phyloP scores from a whole-genome alignment of 2,329 filamentous ascomycete species.

The Botrytis galanthina region DNA sequence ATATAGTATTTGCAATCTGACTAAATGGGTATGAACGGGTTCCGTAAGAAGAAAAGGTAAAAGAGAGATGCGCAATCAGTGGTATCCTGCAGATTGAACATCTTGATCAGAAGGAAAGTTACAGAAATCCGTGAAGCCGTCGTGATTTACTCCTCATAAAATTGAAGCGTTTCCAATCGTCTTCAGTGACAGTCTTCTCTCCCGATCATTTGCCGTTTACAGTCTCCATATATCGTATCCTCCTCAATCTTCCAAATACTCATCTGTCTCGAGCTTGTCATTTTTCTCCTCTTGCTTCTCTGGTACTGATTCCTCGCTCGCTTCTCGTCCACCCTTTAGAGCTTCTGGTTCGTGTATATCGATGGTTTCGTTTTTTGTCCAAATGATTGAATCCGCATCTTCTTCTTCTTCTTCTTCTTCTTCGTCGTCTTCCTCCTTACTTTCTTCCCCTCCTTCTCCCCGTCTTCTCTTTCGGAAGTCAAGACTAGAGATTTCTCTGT shows the following conservation, averaged over 20 bases:
- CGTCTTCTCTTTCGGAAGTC: too few species aligned
- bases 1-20: not conserved
- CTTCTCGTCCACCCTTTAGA: too few species aligned
- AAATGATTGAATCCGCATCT: not conserved
- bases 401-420: too few species aligned
- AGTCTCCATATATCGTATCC: not conserved
- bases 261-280: not conserved
- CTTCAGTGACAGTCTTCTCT: not conserved
- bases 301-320: not conserved
- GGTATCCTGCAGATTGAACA: not conserved
- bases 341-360: not conserved
- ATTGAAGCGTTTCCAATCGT: not conserved
- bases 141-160: too few species aligned
- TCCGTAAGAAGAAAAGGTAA: not conserved
- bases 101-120: not conserved
- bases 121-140: not conserved
- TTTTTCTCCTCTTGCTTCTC: not conserved
- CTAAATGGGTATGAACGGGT: not conserved
- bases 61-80: not conserved
- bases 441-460: accelerated
- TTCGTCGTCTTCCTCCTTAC: not conserved
- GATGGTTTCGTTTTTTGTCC: not conserved
- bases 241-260: not conserved
- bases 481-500: not conserved
- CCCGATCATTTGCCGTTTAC: too few species aligned